phyloP scores from a whole-genome alignment of 805 yeast genomes.

The Saturnispora zaruensis region DNA sequence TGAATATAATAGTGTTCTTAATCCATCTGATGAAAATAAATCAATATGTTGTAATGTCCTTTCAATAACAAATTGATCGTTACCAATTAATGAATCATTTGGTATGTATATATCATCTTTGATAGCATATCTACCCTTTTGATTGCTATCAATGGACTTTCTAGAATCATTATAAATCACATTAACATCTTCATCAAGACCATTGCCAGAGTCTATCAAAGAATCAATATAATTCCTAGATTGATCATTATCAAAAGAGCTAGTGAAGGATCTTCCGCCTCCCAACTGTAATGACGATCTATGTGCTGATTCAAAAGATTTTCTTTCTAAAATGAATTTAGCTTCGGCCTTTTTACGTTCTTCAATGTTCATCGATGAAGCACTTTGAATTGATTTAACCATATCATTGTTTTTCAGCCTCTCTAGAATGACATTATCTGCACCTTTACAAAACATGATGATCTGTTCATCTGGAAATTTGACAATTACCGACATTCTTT shows the following conservation, averaged over 20 bases:
- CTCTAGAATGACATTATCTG: constrained; percentile 83
- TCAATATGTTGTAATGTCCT: constrained; percentile 85
- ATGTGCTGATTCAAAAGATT: constrained; percentile 33
- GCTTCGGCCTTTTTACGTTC: constrained; percentile 75
- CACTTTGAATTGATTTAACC: constrained; percentile 58
- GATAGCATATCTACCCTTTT: constrained; percentile 40
- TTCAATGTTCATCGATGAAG: constrained; percentile 47
- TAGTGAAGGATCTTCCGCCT: constrained; percentile 22
- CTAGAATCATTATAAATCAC: constrained; percentile 49
- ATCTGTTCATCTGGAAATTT: constrained; percentile 68
- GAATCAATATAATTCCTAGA: constrained; percentile 16
- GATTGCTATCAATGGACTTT: constrained; percentile 52
- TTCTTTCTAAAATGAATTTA: constrained; percentile 51
- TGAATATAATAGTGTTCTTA: constrained; percentile 80
- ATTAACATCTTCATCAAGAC: constrained; percentile 40
- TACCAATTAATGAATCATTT: constrained; percentile 49
- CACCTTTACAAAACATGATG: constrained; percentile 86
- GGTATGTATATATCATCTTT: constrained; percentile 34
- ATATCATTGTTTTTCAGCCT: constrained; percentile 49
- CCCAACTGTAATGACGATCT: constrained; percentile 11
- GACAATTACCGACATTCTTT: constrained; percentile 88
- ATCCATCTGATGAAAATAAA: constrained; percentile 89
- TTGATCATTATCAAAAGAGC: constrained; percentile 6
- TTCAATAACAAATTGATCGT: constrained; percentile 73
- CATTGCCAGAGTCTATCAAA: constrained; percentile 27